Base-by-base conservation (phyloP, 2,329 filamentous ascomycete genomes). In the Tolypocladium cylindrosporum region DNA sequence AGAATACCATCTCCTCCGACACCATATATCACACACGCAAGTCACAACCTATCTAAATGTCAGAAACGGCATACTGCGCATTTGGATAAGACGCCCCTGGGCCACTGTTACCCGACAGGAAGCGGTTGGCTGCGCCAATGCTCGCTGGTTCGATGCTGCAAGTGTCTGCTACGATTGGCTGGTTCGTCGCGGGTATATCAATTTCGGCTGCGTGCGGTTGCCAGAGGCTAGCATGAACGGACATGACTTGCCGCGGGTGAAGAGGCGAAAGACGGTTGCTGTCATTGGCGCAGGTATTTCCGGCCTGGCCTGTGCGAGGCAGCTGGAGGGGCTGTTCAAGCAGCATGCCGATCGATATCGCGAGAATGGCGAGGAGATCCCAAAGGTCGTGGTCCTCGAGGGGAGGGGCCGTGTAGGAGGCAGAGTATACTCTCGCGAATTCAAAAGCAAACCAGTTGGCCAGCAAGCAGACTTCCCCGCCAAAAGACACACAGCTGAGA, bases 31-130 rank as follows among this genome's bases (percentile, higher is more conserved):
- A 68, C 87, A 90, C 66, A 81, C 87, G 39, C 94, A 99, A 72
- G 91, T 97, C 63, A 97, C 93, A 3, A 90, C 91, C 14, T 99
- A 99, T 73, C 78, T 99, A 57, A 97, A 97, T 70, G 94, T 99
- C 61, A 84, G 94, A 65, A 99, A 99, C 71, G 90, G 91, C 19
- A 96, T 99, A 59, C 77, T 99, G 56, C 83, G 94, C 57, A 75
- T 97, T 45, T 99, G 94, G 94, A 82, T 89, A 41, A 84, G 87
- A 64, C 96, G 95, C 67, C 91, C 94, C 9, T 84, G 92, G 69
- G 84, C 91, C 48, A 85, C 85, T 61, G 89, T 99, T 14, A 89
- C 88, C 34, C 81, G 87, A 54, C 86, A 92, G 69, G 91, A 97
- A 72, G 94, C 94, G 8, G 83, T 93, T 51, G 94, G 94, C 4